A percentile compares a stretch with the other conserved stretches of the same genome.
Evolutionary conservation across 495 filamentous ascomycete genomes (phyloP).

Genomic region (Neurospora sp.): DNA sequence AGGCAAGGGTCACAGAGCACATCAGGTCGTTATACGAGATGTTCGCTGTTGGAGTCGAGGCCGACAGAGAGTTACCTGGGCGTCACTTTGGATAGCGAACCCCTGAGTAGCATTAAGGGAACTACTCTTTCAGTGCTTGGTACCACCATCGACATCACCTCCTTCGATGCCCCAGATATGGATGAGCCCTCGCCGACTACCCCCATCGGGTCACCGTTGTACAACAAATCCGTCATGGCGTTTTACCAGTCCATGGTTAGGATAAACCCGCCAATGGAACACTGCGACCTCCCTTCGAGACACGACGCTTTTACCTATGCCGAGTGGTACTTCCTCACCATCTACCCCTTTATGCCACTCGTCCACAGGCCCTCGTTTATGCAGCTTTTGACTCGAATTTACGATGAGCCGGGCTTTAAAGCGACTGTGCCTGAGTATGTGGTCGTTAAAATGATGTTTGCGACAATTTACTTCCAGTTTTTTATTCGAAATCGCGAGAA

Average conservation of each 20-base stretch:
- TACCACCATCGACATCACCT: conserved; percentile 65
- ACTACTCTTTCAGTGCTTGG: conserved; percentile 65
- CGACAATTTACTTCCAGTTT: conserved; percentile 51
- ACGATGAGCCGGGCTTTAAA: conserved; percentile 50
- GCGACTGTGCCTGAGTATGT: conserved; percentile 40
- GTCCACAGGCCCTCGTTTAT: conserved; percentile 63
- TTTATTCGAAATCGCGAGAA: conserved; percentile 26
- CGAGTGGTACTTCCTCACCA: conserved; percentile 60
- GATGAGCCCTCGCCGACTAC: conserved; percentile 45
- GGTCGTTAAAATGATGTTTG: too few relatives aligned
- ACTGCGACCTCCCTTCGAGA: conserved; percentile 45
- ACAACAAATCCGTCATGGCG: conserved; percentile 59
- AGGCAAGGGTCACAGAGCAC: conserved; percentile 3
- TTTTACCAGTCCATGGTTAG: conserved; percentile 53
- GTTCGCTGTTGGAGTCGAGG: conserved; percentile 25
- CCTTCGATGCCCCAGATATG: conserved; percentile 54
- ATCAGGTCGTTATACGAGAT: conserved; percentile 13
- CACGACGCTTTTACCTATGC: conserved; percentile 51
- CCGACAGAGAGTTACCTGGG: conserved; percentile 62
- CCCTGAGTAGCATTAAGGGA: conserved; percentile 50
- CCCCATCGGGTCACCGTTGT: conserved; percentile 31
- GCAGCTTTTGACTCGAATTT: conserved; percentile 47
- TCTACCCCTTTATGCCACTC: conserved; percentile 62
- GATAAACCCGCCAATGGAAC: conserved; percentile 42
- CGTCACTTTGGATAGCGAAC: conserved; percentile 53